Conservation (phyloP, 805 yeast species). For the Monosporozyma aerobia region DNA sequence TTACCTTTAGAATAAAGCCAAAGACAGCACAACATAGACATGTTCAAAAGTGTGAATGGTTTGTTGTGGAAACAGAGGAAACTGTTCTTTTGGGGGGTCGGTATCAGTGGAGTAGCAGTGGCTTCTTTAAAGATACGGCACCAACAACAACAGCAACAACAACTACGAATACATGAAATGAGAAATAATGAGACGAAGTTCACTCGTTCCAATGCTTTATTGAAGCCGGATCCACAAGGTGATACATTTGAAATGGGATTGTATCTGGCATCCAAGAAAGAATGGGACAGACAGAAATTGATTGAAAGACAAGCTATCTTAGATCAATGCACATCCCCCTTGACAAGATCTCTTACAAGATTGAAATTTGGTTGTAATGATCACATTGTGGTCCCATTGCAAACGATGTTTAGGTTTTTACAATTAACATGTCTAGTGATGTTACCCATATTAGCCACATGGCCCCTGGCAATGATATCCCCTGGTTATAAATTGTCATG, state of each 20-base stretch:
- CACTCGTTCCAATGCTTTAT: background rate
- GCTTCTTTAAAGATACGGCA: background rate
- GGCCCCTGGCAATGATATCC: slow-evolving; percentile 46
- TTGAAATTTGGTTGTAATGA: slow-evolving; percentile 29
- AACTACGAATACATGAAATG: background rate
- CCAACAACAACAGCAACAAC: background rate
- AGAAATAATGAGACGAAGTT: background rate
- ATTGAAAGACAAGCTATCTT: background rate
- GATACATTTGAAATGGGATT: slow-evolving; percentile 67
- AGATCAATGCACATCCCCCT: background rate
- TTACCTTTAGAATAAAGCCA: background rate
- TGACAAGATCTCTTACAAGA: background rate
- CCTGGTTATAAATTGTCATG: slow-evolving; percentile 40
- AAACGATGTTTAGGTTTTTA: slow-evolving; percentile 58
- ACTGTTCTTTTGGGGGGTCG: background rate
- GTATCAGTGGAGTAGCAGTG: background rate
- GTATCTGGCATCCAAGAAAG: slow-evolving; percentile 49
- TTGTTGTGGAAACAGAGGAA: background rate
- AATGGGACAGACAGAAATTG: slow-evolving; percentile 29
- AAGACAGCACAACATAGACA: background rate
- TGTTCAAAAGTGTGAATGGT: background rate
- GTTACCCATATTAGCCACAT: slow-evolving; percentile 52
- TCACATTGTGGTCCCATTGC: slow-evolving; percentile 56
- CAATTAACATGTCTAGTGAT: slow-evolving; percentile 54
- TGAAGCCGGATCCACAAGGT: slow-evolving; percentile 36